Evolutionary conservation across 495 filamentous ascomycete genomes (phyloP).

Genomic region (Aspergillus nidulans): DNA sequence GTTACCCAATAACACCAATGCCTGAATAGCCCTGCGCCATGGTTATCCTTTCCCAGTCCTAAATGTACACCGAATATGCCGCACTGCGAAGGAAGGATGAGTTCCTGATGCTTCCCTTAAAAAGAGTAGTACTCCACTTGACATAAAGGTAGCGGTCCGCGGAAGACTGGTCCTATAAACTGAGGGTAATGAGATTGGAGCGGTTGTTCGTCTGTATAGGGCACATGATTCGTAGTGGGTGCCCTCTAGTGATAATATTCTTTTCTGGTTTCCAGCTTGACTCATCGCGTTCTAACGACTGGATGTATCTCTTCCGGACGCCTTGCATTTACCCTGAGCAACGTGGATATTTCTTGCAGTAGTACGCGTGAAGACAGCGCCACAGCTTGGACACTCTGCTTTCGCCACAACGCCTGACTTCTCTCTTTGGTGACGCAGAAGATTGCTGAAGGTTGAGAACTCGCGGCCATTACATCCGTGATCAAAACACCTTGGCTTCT

Average conservation of each 20-base stretch:
- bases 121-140: not conserved
- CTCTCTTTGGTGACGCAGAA: slow-evolving; percentile 87
- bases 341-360: slow-evolving; percentile 88
- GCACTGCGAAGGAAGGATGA: not conserved
- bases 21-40: slow-evolving; percentile 1
- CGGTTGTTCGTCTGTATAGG: no score
- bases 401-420: slow-evolving; percentile 86
- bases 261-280: not conserved
- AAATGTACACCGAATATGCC: not conserved
- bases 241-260: not conserved
- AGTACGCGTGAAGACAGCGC: slow-evolving; percentile 86
- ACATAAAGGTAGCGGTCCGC: not conserved
- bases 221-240: no score
- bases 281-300: slow-evolving; percentile 16
- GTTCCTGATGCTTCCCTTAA: not conserved
- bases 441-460: slow-evolving; percentile 94
- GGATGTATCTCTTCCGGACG: slow-evolving; percentile 26
- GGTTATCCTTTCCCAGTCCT: not conserved
- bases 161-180: no score
- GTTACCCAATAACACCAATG: not conserved
- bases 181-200: no score
- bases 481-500: slow-evolving; percentile 92
- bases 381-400: slow-evolving; percentile 80
- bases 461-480: slow-evolving; percentile 92
- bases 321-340: slow-evolving; percentile 85